Base-by-base conservation (phyloP, 345 rosid genomes). In the Linum trigynum region DNA sequence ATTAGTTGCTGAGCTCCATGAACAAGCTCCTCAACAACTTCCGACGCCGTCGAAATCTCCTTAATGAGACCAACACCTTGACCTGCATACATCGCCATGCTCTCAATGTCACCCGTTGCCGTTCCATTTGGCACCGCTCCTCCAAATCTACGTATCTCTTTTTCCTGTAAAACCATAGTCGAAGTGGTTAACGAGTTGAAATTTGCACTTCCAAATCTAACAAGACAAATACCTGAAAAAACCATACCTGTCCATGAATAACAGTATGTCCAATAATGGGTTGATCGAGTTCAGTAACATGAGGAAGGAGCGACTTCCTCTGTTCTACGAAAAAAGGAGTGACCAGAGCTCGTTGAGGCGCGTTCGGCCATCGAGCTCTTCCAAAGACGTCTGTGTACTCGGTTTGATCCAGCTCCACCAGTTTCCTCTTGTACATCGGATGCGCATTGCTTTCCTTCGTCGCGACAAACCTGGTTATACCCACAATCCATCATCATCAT, bases 21-120 rank as follows among this genome's bases (percentile, higher is more conserved):
- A 65, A 84, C 94, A 8, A 91, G 78, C 70, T 57, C 73, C 74
- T 73, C 80, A 38, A 91, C 78, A 59, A 91, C 87, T 71, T 82
- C 83, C 58, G 74, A 73, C 5, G 98, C 98, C 23, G 91, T 88
- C 16, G 85, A 72, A 80, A 91, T 86, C 74, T 91, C 92, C 62
- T 85, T 77, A 66, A 86, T 79, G 45, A 91, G 84, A 17, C 90
- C 94, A 14, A 86, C 92, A 38, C 98, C 82, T 84, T 88, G 69
- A 32, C 98, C 95, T 1, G 95, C 96, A 59, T 86, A 91, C 98
- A 91, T 84, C 0, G 77, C 95, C 98, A 89, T 91, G 78, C 89
- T 91, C 72, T 89, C 90, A 23, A 85, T 86, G 65, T 89, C 95
- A 3, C 96, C 98, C 0, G 87, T 80, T 3, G 96, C 72, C 3